Evolutionary conservation across 768 basidiomycete species (phyloP).

Genomic region (Cystobasidium ongulense): DNA sequence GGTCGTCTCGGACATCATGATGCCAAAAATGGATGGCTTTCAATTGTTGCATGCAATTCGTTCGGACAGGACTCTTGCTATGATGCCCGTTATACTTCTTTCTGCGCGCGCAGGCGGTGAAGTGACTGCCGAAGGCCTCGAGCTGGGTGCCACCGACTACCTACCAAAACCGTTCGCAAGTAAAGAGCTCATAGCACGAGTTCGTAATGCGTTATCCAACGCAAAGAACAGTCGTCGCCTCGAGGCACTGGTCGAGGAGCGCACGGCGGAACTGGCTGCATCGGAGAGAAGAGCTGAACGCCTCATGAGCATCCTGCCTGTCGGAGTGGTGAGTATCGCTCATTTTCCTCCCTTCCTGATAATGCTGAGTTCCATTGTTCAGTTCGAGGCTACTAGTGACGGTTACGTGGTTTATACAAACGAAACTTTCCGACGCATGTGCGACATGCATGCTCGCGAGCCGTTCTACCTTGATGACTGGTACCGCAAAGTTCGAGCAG

Average conservation of each 20-base stretch:
- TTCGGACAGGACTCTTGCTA: background rate
- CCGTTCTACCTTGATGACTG: background rate
- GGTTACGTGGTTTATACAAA: background rate
- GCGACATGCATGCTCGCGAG: background rate
- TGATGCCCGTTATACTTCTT: background rate
- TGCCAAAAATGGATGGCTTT: slow-evolving; percentile 10
- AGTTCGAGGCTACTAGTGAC: background rate
- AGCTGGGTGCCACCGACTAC: slow-evolving; percentile 11
- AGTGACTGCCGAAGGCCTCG: background rate
- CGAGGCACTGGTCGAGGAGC: slow-evolving; percentile 10
- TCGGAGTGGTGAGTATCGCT: background rate
- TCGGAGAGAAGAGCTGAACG: slow-evolving; percentile 4
- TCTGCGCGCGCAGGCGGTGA: background rate
- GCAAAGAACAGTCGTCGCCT: background rate
- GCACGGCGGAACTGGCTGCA: slow-evolving; percentile 8
- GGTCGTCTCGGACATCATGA: slow-evolving; percentile 13
- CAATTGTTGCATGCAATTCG: background rate
- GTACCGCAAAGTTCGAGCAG: background rate
- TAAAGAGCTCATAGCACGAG: slow-evolving; percentile 9
- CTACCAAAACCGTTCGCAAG: slow-evolving; percentile 9
- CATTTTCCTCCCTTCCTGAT: background rate
- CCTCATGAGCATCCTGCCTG: slow-evolving; percentile 1
- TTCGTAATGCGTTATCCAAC: background rate
- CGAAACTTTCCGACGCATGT: slow-evolving; percentile 1
- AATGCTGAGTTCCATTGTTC: background rate